Conservation (phyloP, 2,329 filamentous ascomycete genomes). For the Colletotrichum phormii region DNA sequence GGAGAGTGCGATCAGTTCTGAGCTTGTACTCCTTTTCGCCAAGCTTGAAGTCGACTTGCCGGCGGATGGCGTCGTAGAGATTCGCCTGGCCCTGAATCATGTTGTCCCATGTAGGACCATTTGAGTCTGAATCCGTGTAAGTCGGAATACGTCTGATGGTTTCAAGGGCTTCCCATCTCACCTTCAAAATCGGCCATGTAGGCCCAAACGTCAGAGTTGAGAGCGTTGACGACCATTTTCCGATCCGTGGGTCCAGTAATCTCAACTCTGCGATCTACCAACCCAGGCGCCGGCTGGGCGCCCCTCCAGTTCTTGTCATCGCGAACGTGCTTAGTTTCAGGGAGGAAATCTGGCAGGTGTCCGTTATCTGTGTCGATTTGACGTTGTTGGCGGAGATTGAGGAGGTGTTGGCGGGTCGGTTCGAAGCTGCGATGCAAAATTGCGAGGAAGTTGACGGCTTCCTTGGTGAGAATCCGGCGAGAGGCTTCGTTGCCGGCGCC, state of each 20-base stretch:
- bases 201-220: conserved; percentile 92
- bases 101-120: conserved; percentile 91
- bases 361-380: conserved; percentile 90
- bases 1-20: conserved; percentile 80
- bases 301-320: conserved; percentile 90
- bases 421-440: conserved; percentile 91
- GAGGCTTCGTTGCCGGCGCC: conserved; percentile 78
- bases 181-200: conserved; percentile 93
- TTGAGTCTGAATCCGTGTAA: conserved; percentile 69
- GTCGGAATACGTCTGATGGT: not conserved
- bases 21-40: conserved; percentile 92
- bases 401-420: conserved; percentile 79
- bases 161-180: not conserved
- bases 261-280: conserved; percentile 87
- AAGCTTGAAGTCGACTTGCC: conserved; percentile 89
- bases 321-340: conserved; percentile 89
- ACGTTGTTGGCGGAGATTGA: conserved; percentile 81
- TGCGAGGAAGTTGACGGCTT: conserved; percentile 85
- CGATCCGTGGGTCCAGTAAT: conserved; percentile 91
- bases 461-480: conserved; percentile 84
- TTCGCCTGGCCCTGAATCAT: conserved; percentile 95
- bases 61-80: conserved; percentile 87
- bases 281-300: conserved; percentile 83
- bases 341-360: conserved; percentile 84
- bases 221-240: conserved; percentile 93